Base-by-base conservation (phyloP, 306 rosid species). In the Prunus persica region DNA sequence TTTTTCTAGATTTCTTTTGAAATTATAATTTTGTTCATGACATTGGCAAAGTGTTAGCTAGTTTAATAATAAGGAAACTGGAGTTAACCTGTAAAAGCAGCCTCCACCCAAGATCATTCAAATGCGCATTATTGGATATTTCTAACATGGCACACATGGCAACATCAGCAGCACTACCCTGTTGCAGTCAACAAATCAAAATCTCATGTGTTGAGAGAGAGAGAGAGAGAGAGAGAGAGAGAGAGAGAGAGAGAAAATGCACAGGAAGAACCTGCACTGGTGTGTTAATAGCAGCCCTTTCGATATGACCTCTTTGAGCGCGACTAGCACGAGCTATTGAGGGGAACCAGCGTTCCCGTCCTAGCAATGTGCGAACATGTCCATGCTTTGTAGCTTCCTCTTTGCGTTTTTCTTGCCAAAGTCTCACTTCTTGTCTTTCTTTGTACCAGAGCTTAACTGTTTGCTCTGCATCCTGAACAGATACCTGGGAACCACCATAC, bases 61-160 rank as follows among this genome's bases (percentile, higher is more conserved):
- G 14, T 41, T 24, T 24, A 57, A 32, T n/a, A 71, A 27, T 24
- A 65, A 46, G 41, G 43, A n/a, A 64, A 47, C 24, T 49, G 54
- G 74, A 58, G 56, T 34, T 83, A 73, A 90, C 97, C 98, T 93
- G 98, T 72, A 93, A 85, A 76, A 93, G 98, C 75, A 93, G 88
- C 83, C 79, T 90, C 97, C 98, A 93, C 18, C 98, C 97, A 65
- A 93, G 97, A 79, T 91, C 90, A 83, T 82, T 90, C 83, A 93
- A 86, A 50, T 18, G 76, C 54, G 72, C 72, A 85, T 90, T 90
- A 47, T 72, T 85, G 56, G 89, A 82, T 81, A 93, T 90, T 86
- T 93, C 89, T 76, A 93, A 76, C 98, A 93, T 93, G 80, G 98
- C 98, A 77, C 98, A 93, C 98, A 91, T 93, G 87, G 98, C 97